A percentile compares a stretch with the other conserved stretches of the same genome.
These are phyloP conservation scores for Phialocephala sp. DNA, from an alignment of 2,329 filamentous ascomycete genomes.

Conservation along the genomic window DNA sequence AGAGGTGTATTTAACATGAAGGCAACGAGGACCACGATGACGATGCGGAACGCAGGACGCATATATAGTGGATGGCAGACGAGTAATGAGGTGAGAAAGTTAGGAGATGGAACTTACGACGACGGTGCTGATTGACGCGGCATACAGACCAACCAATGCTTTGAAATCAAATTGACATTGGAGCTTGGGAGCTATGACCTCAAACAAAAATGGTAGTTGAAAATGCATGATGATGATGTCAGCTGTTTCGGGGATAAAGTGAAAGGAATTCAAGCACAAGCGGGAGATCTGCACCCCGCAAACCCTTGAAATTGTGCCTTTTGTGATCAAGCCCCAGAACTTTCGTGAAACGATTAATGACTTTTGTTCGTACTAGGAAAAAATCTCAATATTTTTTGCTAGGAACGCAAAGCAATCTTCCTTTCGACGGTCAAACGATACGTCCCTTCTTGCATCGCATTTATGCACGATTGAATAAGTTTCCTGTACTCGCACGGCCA, in stretches of 20 bases:
- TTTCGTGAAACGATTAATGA: not conserved
- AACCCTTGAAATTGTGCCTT: not conserved
- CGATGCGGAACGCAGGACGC: conserved; percentile 14
- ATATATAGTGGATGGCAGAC: conserved; percentile 12
- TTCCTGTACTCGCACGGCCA: no score
- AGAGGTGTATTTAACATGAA: conserved; percentile 39
- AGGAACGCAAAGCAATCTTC: no score
- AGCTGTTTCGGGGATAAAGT: conserved; percentile 2
- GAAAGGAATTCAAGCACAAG: not conserved
- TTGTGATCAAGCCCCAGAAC: not conserved
- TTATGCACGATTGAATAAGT: no score
- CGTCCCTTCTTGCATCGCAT: no score
- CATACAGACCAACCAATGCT: not conserved
- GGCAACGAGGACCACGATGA: conserved; percentile 20
- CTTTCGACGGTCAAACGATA: no score
- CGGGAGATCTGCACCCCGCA: not conserved
- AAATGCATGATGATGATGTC: conserved; percentile 6
- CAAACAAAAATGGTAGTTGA: not conserved
- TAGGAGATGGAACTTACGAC: not conserved
- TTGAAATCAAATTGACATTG: conserved; percentile 3
- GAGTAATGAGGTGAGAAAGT: not conserved
- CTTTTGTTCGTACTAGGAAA: not conserved
- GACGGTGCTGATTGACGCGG: not conserved
- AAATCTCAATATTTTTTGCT: not conserved
- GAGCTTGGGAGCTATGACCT: conserved; percentile 7